Percentiles rank a stretch among this genome's conserved stretches.
These are phyloP conservation scores for Xerocomus spinulosus DNA, from an alignment of 768 basidiomycete species.

Conservation along the genomic window DNA sequence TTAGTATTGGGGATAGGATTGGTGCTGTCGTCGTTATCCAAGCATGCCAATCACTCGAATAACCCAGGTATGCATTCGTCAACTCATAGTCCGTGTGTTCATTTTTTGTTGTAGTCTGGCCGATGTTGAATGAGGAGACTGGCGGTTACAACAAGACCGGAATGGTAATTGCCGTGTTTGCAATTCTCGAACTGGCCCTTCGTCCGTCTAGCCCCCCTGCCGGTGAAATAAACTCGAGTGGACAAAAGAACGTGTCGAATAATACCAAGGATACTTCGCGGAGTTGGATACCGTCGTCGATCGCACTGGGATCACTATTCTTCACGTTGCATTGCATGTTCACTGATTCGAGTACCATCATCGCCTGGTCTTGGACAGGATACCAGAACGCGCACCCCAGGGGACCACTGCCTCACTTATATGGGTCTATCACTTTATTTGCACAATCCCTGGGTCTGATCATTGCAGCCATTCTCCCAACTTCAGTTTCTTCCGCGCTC, in stretches of 20 bases:
- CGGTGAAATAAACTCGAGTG: constrained; percentile 1
- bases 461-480: constrained; percentile 33
- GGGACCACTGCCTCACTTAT: constrained; percentile 70
- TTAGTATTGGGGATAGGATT: constrained; percentile 66
- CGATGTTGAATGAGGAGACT: constrained; percentile 59
- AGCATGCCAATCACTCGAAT: constrained; percentile 75
- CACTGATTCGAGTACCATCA: constrained; percentile 70
- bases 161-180: constrained; percentile 50
- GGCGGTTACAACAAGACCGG: constrained; percentile 71
- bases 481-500: constrained; percentile 15
- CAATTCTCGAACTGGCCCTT: constrained; percentile 52
- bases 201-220: constrained; percentile 30
- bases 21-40: constrained; percentile 60
- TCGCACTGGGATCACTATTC: constrained; percentile 63
- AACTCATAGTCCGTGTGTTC: background rate
- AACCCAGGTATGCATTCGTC: constrained; percentile 53
- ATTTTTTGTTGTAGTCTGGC: constrained; percentile 56
- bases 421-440: constrained; percentile 63
- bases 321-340: constrained; percentile 72
- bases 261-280: constrained; percentile 8
- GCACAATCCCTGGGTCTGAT: constrained; percentile 56
- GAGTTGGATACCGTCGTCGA: constrained; percentile 39
- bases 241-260: background rate
- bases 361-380: constrained; percentile 91
- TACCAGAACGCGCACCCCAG: constrained; percentile 55